These are phyloP conservation scores for Epithemia pelagica DNA, from an alignment of 108 stramenopile genomes.

Conservation along the genomic window DNA sequence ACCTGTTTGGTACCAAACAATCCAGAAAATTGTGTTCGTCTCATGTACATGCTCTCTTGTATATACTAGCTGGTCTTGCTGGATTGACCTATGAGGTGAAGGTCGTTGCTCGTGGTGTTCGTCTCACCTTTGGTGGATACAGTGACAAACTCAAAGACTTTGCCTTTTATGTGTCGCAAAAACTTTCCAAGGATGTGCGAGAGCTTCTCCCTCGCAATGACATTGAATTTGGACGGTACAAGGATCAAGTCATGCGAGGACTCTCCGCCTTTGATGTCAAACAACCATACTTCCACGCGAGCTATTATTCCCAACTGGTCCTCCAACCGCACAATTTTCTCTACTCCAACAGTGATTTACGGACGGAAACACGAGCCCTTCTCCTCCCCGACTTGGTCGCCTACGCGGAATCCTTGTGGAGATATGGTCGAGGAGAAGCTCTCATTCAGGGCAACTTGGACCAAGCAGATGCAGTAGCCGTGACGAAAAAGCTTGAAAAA, in stretches of 20 bases:
- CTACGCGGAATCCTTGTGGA: conserved; percentile 57
- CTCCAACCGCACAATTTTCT: conserved; percentile 51
- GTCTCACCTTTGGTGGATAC: conserved; percentile 83
- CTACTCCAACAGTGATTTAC: conserved; percentile 46
- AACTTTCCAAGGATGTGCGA: conserved; percentile 43
- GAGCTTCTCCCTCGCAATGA: conserved; percentile 59
- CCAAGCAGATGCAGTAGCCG: conserved; percentile 56
- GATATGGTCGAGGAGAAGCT: conserved; percentile 65
- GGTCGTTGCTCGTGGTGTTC: conserved; percentile 64
- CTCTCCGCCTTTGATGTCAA: conserved; percentile 61
- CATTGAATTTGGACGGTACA: conserved; percentile 77
- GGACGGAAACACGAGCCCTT: conserved; percentile 39
- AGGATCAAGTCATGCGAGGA: conserved; percentile 55
- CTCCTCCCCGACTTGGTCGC: conserved; percentile 42
- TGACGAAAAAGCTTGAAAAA: conserved; percentile 56
- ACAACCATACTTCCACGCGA: conserved; percentile 73
- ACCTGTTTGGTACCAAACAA: no score
- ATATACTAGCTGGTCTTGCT: conserved; percentile 56
- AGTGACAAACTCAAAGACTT: conserved; percentile 71
- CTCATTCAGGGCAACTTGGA: conserved; percentile 78
- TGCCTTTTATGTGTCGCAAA: conserved; percentile 55
- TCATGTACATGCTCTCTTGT: conserved; percentile 6
- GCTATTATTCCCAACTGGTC: conserved; percentile 46
- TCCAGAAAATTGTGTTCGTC: no score
- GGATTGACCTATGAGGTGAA: conserved; percentile 71